Evolutionary conservation across 495 filamentous ascomycete genomes (phyloP).

Genomic region (Staphylotrichum longicolle): DNA sequence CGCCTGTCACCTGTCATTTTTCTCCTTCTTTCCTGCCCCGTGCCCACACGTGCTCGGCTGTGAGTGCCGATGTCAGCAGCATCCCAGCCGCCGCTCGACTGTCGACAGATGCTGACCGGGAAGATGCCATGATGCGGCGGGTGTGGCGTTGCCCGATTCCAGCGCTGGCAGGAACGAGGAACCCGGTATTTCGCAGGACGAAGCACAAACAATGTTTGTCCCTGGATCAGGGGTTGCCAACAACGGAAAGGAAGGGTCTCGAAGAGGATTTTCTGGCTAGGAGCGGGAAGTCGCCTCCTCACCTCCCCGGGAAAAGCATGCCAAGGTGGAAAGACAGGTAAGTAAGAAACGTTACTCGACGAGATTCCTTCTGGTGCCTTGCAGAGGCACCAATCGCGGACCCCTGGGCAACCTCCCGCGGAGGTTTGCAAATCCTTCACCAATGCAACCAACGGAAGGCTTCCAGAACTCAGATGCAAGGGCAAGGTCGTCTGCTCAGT

Average conservation of each 20-base stretch:
- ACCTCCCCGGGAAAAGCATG: too few species aligned
- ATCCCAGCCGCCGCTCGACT: background rate
- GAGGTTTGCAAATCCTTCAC: constrained; percentile 11
- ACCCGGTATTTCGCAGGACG: too few species aligned
- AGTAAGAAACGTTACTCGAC: constrained; percentile 11
- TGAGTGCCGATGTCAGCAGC: background rate
- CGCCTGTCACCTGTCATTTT: background rate
- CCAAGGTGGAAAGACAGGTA: background rate
- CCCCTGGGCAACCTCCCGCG: background rate
- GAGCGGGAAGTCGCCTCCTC: too few species aligned
- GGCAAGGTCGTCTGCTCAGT: background rate
- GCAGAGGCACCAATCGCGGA: background rate
- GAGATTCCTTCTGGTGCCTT: constrained; percentile 3
- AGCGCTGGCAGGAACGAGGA: background rate
- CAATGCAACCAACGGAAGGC: background rate
- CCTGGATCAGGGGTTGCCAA: background rate
- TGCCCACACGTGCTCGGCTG: background rate
- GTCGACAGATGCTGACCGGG: background rate
- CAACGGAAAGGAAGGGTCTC: background rate
- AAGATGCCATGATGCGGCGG: constrained; percentile 4
- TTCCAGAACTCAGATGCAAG: background rate
- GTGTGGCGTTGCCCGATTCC: background rate
- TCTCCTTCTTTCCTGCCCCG: background rate
- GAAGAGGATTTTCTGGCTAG: too few species aligned
- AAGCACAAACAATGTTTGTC: background rate